A percentile compares a stretch with the other conserved stretches of the same genome.
Evolutionary conservation across 306 rosid genomes (phyloP).

Genomic region (Vicia sativa): DNA sequence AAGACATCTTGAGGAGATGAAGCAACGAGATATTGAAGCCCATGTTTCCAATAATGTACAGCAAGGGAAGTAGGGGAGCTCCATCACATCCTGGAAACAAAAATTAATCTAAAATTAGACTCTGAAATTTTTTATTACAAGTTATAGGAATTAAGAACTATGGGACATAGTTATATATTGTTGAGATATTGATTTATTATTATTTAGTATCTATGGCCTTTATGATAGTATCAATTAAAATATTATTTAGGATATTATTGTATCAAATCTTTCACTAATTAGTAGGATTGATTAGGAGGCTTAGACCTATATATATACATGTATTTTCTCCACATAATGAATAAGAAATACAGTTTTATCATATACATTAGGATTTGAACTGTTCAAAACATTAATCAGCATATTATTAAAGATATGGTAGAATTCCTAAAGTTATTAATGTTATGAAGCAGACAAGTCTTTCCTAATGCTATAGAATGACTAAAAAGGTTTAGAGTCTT

Average conservation of each 20-base stretch:
- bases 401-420: not conserved
- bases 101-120: constrained; percentile 27
- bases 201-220: no score
- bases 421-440: not conserved
- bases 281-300: no score
- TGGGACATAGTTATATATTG: no score
- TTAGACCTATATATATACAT: no score
- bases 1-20: constrained; percentile 85
- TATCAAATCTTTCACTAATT: no score
- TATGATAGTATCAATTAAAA: no score
- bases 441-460: no score
- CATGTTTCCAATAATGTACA: constrained; percentile 49
- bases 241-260: no score
- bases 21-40: constrained; percentile 77
- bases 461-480: not conserved
- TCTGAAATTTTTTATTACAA: constrained; percentile 17
- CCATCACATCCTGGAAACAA: constrained; percentile 54
- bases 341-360: no score
- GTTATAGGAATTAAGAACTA: no score
- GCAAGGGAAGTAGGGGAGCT: constrained; percentile 51
- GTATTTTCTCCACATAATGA: no score
- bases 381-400: not conserved
- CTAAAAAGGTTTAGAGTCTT: not conserved
- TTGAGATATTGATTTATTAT: no score
- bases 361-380: not conserved